Evolutionary conservation across 1,139 yeast genomes (phyloP).

Genomic region (Scheffersomyces lignicola): DNA sequence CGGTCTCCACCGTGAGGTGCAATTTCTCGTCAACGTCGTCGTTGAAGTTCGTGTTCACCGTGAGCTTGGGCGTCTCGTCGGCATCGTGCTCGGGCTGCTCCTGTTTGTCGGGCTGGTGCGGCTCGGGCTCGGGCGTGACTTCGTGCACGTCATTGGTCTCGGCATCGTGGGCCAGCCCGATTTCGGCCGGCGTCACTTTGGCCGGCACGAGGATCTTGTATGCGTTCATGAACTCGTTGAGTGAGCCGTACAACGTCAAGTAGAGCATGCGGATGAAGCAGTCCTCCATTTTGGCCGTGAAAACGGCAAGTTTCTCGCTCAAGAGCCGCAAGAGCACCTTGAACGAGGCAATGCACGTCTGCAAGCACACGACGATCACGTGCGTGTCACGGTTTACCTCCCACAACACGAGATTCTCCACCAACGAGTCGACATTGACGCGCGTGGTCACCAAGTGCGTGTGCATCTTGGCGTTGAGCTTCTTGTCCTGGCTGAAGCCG

Average conservation of each 20-base stretch:
- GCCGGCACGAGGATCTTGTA: constrained; percentile 55
- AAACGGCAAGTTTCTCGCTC: constrained; percentile 45
- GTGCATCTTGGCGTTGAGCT: constrained; percentile 58
- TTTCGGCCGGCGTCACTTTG: too few relatives aligned
- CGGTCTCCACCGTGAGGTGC: constrained; percentile 69
- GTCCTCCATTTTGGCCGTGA: constrained; percentile 60
- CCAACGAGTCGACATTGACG: constrained; percentile 57
- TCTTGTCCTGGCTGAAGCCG: constrained; percentile 66
- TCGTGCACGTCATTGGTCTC: too few relatives aligned
- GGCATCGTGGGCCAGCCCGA: too few relatives aligned
- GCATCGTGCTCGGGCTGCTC: constrained; percentile 21
- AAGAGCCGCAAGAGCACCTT: constrained; percentile 51
- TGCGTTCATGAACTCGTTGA: constrained; percentile 74
- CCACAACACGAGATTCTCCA: constrained; percentile 57
- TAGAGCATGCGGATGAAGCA: constrained; percentile 73
- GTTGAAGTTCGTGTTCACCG: constrained; percentile 21
- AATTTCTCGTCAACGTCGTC: constrained; percentile 74
- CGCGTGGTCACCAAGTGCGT: constrained; percentile 56
- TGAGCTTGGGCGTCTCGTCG: constrained; percentile 17
- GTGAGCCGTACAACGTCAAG: constrained; percentile 69
- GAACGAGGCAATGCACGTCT: constrained; percentile 44
- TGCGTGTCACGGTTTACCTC: constrained; percentile 44
- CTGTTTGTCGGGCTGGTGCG: too few relatives aligned
- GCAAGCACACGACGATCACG: constrained; percentile 31
- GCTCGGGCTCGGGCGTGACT: too few relatives aligned